Percentiles rank a stretch among this genome's conserved stretches.
Conservation (phyloP, 192 early-diverging fungal species). For the Pilaira anomala region DNA sequence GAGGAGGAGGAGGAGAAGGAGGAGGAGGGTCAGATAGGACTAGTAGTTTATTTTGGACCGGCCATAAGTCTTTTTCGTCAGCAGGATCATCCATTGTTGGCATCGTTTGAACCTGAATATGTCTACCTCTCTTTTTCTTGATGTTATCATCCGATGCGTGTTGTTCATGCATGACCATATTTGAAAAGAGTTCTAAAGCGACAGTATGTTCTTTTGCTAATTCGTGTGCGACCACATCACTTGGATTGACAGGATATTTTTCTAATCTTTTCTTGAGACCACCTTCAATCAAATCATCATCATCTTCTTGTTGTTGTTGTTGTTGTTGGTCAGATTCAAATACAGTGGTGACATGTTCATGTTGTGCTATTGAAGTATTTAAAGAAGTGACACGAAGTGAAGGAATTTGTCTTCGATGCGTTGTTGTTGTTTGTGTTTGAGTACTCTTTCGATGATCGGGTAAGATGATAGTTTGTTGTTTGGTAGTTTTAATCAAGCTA, state of each 20-base stretch:
- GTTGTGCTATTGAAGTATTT: neutral
- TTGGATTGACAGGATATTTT: slow-evolving; percentile 2
- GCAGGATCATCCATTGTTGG: neutral
- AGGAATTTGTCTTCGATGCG: neutral
- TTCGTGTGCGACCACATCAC: slow-evolving; percentile 13
- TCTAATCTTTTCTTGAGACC: slow-evolving; percentile 12
- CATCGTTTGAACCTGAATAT: slow-evolving; percentile 35
- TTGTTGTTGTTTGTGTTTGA: neutral
- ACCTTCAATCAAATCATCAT: slow-evolving; percentile 13
- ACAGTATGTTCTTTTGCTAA: slow-evolving; percentile 26
- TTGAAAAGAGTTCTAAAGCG: slow-evolving; percentile 16
- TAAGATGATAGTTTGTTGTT: neutral
- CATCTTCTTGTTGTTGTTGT: neutral
- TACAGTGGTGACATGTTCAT: neutral
- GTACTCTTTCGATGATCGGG: neutral
- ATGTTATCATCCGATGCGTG: neutral
- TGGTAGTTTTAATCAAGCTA: no score
- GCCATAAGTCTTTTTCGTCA: slow-evolving; percentile 9
- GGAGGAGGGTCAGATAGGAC: no score
- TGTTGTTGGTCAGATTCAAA: neutral
- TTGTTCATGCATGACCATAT: neutral
- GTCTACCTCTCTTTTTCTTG: slow-evolving; percentile 23
- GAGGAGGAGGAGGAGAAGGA: no score
- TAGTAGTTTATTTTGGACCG: no score
- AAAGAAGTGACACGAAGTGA: neutral